Evolutionary conservation across 805 yeast species (phyloP).

Genomic region (Ogataea populi-albae): DNA sequence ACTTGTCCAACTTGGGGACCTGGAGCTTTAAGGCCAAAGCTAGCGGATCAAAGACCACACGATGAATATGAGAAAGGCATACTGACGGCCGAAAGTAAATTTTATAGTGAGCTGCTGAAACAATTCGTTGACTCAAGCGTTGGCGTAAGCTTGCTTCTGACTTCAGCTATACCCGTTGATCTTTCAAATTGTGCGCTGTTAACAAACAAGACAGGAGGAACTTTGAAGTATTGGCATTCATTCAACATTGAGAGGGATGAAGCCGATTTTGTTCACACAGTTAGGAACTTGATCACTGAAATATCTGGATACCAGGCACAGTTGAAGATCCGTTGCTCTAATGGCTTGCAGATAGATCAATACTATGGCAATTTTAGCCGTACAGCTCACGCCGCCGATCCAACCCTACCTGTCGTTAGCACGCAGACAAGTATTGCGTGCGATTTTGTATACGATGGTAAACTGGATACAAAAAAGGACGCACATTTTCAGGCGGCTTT

Average conservation of each 20-base stretch:
- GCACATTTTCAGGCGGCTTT: conserved; percentile 91
- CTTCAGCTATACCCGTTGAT: conserved; percentile 62
- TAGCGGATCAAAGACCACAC: conserved; percentile 31
- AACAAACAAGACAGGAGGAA: conserved; percentile 69
- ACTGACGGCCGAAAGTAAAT: conserved; percentile 58
- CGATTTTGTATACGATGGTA: conserved; percentile 73
- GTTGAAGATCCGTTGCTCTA: conserved; percentile 81
- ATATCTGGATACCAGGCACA: conserved; percentile 75
- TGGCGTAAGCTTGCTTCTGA: conserved; percentile 75
- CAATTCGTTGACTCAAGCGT: conserved; percentile 56
- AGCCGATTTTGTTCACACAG: conserved; percentile 53
- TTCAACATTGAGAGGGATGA: conserved; percentile 73
- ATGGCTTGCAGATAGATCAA: conserved; percentile 75
- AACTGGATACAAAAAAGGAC: conserved; percentile 64
- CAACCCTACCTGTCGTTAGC: conserved; percentile 63
- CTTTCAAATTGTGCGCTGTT: conserved; percentile 69
- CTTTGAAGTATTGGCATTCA: conserved; percentile 58
- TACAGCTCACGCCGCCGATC: conserved; percentile 48
- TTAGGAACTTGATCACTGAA: conserved; percentile 48
- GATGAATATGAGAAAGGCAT: conserved; percentile 46
- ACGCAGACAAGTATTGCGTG: conserved; percentile 67
- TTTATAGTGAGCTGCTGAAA: conserved; percentile 57
- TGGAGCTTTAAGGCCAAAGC: conserved; percentile 57
- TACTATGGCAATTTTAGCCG: conserved; percentile 63
- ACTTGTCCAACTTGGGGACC: conserved; percentile 79